phyloP scores from a whole-genome alignment of 2,329 filamentous ascomycete species.

The Ambrosiella xylebori region DNA sequence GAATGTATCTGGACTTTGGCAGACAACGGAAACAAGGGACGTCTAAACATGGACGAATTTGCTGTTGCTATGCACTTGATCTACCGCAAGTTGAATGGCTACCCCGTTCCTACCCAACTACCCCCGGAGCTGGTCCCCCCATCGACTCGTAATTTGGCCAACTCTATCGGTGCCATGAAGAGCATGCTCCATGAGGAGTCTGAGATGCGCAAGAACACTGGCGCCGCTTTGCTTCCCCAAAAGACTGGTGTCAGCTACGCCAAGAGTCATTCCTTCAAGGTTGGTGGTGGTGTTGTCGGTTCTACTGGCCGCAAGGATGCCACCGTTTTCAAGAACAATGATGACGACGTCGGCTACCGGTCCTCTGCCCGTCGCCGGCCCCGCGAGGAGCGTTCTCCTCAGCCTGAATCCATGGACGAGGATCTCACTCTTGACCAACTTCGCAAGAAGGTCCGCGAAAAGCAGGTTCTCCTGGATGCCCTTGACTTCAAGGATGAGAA shows the following conservation, averaged over 20 bases:
- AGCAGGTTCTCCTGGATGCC: slow-evolving; percentile 83
- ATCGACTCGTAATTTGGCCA: slow-evolving; percentile 81
- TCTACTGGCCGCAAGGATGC: slow-evolving; percentile 65
- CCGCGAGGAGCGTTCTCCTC: slow-evolving; percentile 54
- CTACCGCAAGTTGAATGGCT: slow-evolving; percentile 91
- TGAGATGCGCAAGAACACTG: slow-evolving; percentile 71
- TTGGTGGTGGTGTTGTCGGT: slow-evolving; percentile 34
- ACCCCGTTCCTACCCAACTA: slow-evolving; percentile 71
- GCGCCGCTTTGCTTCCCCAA: slow-evolving; percentile 79
- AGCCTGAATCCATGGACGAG: slow-evolving; percentile 51
- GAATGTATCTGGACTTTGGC: slow-evolving; percentile 90
- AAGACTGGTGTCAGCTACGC: slow-evolving; percentile 97
- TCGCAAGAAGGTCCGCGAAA: slow-evolving; percentile 82
- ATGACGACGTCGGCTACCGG: slow-evolving; percentile 78
- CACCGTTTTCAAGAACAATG: slow-evolving; percentile 92
- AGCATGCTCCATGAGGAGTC: slow-evolving; percentile 78
- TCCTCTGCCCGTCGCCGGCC: slow-evolving; percentile 83
- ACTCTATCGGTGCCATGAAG: slow-evolving; percentile 86
- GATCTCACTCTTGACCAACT: slow-evolving; percentile 77
- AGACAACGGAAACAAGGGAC: slow-evolving; percentile 84
- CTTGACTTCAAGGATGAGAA: slow-evolving; percentile 94
- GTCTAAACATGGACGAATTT: slow-evolving; percentile 90
- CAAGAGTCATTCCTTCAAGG: slow-evolving; percentile 80
- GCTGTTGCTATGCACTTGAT: slow-evolving; percentile 98
- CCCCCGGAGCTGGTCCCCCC: slow-evolving; percentile 88